Evolutionary conservation across 2,329 filamentous ascomycete genomes (phyloP).

Genomic region (Leptodontidium sp.): DNA sequence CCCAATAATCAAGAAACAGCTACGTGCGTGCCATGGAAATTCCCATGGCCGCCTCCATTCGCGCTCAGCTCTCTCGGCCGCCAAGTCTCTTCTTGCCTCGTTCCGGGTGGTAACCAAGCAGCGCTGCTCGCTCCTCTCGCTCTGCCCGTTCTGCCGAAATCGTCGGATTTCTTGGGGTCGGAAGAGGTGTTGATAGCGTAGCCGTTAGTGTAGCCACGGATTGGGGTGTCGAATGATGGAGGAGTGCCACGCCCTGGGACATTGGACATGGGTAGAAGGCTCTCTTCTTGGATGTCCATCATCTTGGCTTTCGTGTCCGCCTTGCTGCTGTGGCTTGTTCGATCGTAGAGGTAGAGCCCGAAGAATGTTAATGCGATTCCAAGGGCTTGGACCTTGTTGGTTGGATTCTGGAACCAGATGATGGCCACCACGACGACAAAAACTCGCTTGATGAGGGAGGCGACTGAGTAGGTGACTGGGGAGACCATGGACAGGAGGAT

Average conservation of each 20-base stretch:
- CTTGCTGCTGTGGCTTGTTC: constrained; percentile 86
- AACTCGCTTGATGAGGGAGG: constrained; percentile 94
- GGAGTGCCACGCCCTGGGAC: constrained; percentile 28
- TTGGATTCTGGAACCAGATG: constrained; percentile 93
- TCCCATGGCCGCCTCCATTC: constrained; percentile 6
- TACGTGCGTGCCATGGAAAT: constrained; percentile 8
- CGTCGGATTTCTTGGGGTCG: constrained; percentile 49
- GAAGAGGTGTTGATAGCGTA: constrained; percentile 51
- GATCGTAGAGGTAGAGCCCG: constrained; percentile 94
- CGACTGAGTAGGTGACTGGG: constrained; percentile 96
- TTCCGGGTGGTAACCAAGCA: constrained; percentile 79
- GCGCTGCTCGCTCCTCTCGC: constrained; percentile 56
- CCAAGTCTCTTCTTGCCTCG: constrained; percentile 89
- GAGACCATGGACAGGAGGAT: constrained; percentile 91
- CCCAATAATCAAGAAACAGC: constrained; percentile 21
- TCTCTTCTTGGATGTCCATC: constrained; percentile 56
- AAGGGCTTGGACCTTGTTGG: constrained; percentile 80
- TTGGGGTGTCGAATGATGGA: constrained; percentile 51
- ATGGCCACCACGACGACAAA: constrained; percentile 96
- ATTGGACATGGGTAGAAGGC: constrained; percentile 42
- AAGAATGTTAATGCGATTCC: constrained; percentile 91
- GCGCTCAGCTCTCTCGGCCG: constrained; percentile 45
- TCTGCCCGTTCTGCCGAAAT: constrained; percentile 62
- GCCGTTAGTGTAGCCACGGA: constrained; percentile 55
- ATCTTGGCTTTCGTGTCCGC: constrained; percentile 83